These are phyloP conservation scores for Rosa hybrid DNA, from an alignment of 331 rosid genomes.

Conservation along the genomic window DNA sequence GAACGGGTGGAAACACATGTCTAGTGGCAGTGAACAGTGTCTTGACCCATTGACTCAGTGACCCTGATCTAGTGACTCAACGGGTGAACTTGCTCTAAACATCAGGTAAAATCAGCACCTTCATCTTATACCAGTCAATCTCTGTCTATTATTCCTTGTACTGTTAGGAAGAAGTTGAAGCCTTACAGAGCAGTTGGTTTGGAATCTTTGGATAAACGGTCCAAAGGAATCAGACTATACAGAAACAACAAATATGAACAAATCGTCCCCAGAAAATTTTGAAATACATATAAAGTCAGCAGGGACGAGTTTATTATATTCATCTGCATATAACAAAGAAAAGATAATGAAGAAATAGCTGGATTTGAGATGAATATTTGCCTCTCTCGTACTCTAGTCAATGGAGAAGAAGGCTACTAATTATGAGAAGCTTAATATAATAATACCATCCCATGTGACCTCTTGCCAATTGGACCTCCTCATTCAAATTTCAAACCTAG, in stretches of 20 bases:
- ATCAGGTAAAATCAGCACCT: neutral
- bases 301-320: neutral
- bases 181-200: conserved; percentile 6
- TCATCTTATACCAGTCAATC: neutral
- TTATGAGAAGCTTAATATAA: conserved; percentile 24
- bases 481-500: conserved; percentile 9
- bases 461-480: conserved; percentile 1
- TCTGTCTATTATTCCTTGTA: neutral
- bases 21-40: too few relatives aligned
- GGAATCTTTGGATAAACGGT: neutral
- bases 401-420: conserved; percentile 33
- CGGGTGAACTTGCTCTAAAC: too few relatives aligned
- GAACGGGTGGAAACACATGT: too few relatives aligned
- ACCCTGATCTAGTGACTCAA: too few relatives aligned
- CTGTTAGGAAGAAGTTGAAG: neutral
- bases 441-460: conserved; percentile 24
- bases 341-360: neutral
- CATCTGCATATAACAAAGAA: neutral
- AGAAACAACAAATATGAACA: neutral
- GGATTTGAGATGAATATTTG: conserved; percentile 16
- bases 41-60: too few relatives aligned
- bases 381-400: conserved; percentile 18
- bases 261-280: neutral
- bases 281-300: neutral
- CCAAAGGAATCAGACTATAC: neutral